Evolutionary conservation across 768 basidiomycete genomes (phyloP).

Genomic region (Aureoboletus auriporus): DNA sequence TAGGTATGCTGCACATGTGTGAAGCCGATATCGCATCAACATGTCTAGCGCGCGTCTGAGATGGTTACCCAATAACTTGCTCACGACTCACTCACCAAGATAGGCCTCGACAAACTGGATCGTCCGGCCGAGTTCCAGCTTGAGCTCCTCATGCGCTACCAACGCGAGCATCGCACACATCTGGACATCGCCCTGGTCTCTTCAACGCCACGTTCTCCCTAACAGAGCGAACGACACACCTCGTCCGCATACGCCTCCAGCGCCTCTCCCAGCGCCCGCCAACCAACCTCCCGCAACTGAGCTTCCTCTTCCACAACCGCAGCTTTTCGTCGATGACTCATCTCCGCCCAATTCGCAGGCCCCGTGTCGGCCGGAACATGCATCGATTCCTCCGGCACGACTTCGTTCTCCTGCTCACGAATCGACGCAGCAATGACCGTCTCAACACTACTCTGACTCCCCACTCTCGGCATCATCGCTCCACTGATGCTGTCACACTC

Average conservation of each 20-base stretch:
- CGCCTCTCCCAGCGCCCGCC: conserved; percentile 50
- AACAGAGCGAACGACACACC: conserved; percentile 33
- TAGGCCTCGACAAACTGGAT: conserved; percentile 65
- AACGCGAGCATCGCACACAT: conserved; percentile 72
- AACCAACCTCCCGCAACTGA: conserved; percentile 49
- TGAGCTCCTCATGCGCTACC: conserved; percentile 57
- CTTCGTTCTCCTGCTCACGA: conserved; percentile 32
- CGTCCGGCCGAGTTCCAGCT: conserved; percentile 39
- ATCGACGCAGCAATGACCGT: conserved; percentile 63
- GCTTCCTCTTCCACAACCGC: conserved; percentile 45
- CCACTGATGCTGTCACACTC: conserved; percentile 2
- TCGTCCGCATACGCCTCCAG: conserved; percentile 62
- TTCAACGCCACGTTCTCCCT: background rate
- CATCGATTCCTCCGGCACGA: conserved; percentile 11
- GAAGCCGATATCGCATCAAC: conserved; percentile 56
- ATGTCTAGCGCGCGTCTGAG: conserved; percentile 43
- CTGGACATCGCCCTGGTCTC: conserved; percentile 67
- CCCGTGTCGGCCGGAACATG: conserved; percentile 28
- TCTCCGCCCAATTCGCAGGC: conserved; percentile 23
- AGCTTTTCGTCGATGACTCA: conserved; percentile 18
- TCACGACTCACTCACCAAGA: conserved; percentile 47
- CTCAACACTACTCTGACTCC: conserved; percentile 64
- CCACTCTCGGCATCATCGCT: conserved; percentile 40
- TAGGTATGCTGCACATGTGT: conserved; percentile 68
- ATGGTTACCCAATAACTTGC: background rate